Evolutionary conservation across 495 filamentous ascomycete species (phyloP), one percentile per base, ranked within the genome.

Genomic region (Lasiosphaeriaceae sp.): DNA sequence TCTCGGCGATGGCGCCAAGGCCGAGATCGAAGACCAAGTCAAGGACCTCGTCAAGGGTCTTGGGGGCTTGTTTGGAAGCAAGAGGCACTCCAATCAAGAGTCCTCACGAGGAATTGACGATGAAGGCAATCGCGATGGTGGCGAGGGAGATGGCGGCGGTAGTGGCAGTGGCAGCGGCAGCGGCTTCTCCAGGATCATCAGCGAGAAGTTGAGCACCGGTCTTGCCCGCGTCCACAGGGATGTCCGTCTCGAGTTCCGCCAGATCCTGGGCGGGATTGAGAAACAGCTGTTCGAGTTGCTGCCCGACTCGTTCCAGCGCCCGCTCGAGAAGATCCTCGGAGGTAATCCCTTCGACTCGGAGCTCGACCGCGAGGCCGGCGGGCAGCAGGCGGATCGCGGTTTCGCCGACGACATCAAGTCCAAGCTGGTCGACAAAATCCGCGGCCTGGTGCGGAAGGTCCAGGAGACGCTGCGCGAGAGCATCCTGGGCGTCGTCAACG

Each of bases 241-340:
- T 20, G 69, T 71, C 16, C 65, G 69, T 12, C 57, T 71, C n/a
- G 69, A 71, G 57, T 71, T 71, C 58, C 66, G 69, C 49, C 66
- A 65, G 45, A 35, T 68, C 2, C 58, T 71, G n/a, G 69, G 65
- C 37, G 57, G 47, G 19, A 69, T 71, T 45, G 69, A 71, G 55
- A 66, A 66, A 59, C 31, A 66, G 53, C 60, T 71, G 22, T 71
- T 71, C 22, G 69, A 71, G 56, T 49, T 70, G 49, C 65, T 71
- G 17, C 69, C 69, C 1, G 69, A 70, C 34, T 17, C 66, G 52
- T 60, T 71, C 50, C 69, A 71, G 56, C 48, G 56, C 2, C 61
- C 69, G 2, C 60, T 71, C 4, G 69, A 71, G 54, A 71, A 70
- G 56, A 70, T 71, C 20, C 59, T 71, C 11, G 69, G 69, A 11